phyloP scores from a whole-genome alignment of 352 stramenopile species.

The Phytopythium ostracodes region DNA sequence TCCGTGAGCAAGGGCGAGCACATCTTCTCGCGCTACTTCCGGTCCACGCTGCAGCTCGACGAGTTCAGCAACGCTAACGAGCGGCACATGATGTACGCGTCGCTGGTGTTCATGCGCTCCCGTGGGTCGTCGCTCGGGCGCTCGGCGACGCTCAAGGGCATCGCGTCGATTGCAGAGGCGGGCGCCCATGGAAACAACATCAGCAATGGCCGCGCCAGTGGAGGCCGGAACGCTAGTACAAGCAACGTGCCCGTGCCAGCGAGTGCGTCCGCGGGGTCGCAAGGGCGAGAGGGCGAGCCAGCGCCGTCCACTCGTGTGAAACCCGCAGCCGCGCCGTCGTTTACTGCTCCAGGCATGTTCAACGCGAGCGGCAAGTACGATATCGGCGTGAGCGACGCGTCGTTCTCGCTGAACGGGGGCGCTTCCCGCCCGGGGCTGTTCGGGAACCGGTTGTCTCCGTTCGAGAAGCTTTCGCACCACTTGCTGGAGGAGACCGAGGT shows the following conservation, averaged over 20 bases:
- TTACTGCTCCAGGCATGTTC: neutral
- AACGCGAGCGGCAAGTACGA: slow-evolving; percentile 3
- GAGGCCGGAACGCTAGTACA: neutral
- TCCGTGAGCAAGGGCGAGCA: slow-evolving; percentile 59
- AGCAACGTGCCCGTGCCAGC: neutral
- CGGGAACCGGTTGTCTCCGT: slow-evolving; percentile 28
- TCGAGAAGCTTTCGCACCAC: slow-evolving; percentile 67
- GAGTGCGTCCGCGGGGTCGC: neutral
- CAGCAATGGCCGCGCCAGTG: neutral
- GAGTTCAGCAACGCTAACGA: slow-evolving; percentile 5
- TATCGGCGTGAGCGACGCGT: too few species aligned
- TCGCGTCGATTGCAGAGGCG: neutral
- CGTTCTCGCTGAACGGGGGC: neutral
- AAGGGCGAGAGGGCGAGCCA: neutral
- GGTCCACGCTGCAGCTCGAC: slow-evolving; percentile 58
- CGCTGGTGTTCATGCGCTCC: slow-evolving; percentile 2
- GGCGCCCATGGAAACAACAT: neutral
- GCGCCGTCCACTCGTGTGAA: neutral
- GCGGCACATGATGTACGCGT: neutral
- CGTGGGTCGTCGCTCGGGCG: slow-evolving; percentile 2
- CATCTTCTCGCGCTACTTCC: slow-evolving; percentile 70
- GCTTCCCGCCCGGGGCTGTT: neutral
- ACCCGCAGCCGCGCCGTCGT: neutral
- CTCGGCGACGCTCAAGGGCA: neutral
- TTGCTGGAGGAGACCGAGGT: slow-evolving; percentile 73